Evolutionary conservation across 2,329 filamentous ascomycete species (phyloP), one percentile per base, ranked within the genome.

Genomic region (Diaporthe caulivora): DNA sequence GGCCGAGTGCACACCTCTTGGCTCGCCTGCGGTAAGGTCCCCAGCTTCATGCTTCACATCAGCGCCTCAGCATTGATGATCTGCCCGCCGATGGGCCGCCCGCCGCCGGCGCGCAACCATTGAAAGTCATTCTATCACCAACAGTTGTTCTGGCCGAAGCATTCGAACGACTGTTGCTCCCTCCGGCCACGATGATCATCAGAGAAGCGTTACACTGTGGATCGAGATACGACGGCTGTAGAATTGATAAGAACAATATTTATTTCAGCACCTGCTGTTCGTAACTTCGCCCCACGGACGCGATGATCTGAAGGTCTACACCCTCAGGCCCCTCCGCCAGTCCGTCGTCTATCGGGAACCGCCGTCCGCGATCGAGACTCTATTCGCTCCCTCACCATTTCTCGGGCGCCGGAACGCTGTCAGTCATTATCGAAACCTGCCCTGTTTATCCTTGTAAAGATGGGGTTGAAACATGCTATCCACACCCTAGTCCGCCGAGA

Each of bases 401-500:
- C 60, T 65, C 44, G 44, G 60, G 60, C 29, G 44, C 60, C 60
- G 60, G 44, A 29, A 65, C 44, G 37, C 21, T 51, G 44, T 37
- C 60, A 51, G 44, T 51, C 60, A 51, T 15, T 37, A 65, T 64
- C 29, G 21, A 6, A 24, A 65, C 44, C n/a, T 11, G 26, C 44
- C 21, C 42, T 24, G 11, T 2, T 29, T 17, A 65, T 18, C 29
- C 60, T 37, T 51, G 60, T 44, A 51, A 49, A 34, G 37, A 65
- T 65, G 60, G 42, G 60, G 29, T 65, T 51, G 60, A 65, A 65
- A 65, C 60, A 65, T 37, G 60, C 60, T 51, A 65, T 65, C 21
- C n/a, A 34, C 29, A 65, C 60, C 60, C 29, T 51, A 8, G 44
- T 65, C 29, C 44, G 29, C 60, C 60, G 60, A 29, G 60, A 65